phyloP scores from a whole-genome alignment of 441 rosid genomes.

The Sinapis alba region DNA sequence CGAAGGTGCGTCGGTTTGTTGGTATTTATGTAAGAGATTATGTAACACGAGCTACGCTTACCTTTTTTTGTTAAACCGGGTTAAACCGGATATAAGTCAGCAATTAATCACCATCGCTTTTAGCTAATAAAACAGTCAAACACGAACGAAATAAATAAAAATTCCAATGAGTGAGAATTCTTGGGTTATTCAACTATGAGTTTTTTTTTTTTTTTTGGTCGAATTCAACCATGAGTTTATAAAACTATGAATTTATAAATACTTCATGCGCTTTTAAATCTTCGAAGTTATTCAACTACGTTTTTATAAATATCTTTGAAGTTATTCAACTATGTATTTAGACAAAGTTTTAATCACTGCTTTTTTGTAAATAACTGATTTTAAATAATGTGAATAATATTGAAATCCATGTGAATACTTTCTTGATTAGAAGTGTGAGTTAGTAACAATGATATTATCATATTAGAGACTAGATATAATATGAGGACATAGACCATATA shows the following conservation, averaged over 20 bases:
- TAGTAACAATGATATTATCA: neutral
- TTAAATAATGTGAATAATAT: neutral
- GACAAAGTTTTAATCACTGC: neutral
- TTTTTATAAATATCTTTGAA: neutral
- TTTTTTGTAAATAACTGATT: neutral
- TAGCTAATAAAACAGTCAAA: neutral
- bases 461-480: neutral
- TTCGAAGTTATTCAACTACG: neutral
- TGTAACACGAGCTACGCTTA: neutral
- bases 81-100: neutral
- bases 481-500: neutral
- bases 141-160: neutral
- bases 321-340: constrained; percentile 1
- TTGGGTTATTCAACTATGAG: neutral
- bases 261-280: neutral
- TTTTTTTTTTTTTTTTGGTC: too few relatives aligned
- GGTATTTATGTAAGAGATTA: neutral
- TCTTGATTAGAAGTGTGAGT: neutral
- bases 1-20: constrained; percentile 30
- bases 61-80: neutral
- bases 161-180: neutral
- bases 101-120: neutral
- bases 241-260: neutral
- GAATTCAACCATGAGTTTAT: too few relatives aligned
- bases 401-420: neutral